Conservation (phyloP, 164 flowering plant species). For the Kingdonia uniflora region DNA sequence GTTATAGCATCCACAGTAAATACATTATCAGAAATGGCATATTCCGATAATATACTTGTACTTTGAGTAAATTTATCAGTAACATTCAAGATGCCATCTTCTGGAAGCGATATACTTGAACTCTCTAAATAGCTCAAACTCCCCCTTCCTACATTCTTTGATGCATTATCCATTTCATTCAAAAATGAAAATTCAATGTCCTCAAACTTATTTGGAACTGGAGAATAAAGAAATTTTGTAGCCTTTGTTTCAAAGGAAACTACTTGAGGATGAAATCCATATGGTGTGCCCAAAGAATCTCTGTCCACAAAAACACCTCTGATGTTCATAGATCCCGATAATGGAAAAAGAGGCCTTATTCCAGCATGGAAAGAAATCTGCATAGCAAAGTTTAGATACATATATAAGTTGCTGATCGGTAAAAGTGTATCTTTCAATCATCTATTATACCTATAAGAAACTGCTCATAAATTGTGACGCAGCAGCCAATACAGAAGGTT, state of each 20-base stretch:
- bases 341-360: slow-evolving; percentile 16
- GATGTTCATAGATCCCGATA: slow-evolving; percentile 23
- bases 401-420: not conserved
- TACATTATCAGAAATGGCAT: slow-evolving; percentile 20
- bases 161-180: slow-evolving; percentile 19
- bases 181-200: slow-evolving; percentile 12
- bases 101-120: slow-evolving; percentile 12
- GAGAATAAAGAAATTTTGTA: slow-evolving; percentile 18
- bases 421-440: not conserved
- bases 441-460: not conserved
- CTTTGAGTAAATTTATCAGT: slow-evolving; percentile 18
- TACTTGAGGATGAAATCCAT: slow-evolving; percentile 21
- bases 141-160: slow-evolving; percentile 9
- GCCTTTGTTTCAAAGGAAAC: slow-evolving; percentile 32
- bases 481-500: not conserved
- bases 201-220: slow-evolving; percentile 15
- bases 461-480: not conserved
- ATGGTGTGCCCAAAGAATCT: slow-evolving; percentile 16
- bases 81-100: slow-evolving; percentile 14
- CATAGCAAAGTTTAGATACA: slow-evolving; percentile 12
- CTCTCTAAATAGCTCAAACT: slow-evolving; percentile 28
- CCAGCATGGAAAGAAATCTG: slow-evolving; percentile 43
- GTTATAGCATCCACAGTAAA: slow-evolving; percentile 11
- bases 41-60: slow-evolving; percentile 9
- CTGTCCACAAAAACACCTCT: slow-evolving; percentile 25